Evolutionary conservation across 148 eudicot genomes (phyloP), one percentile per base, ranked within the genome.

Genomic region (Bassia scoparia): DNA sequence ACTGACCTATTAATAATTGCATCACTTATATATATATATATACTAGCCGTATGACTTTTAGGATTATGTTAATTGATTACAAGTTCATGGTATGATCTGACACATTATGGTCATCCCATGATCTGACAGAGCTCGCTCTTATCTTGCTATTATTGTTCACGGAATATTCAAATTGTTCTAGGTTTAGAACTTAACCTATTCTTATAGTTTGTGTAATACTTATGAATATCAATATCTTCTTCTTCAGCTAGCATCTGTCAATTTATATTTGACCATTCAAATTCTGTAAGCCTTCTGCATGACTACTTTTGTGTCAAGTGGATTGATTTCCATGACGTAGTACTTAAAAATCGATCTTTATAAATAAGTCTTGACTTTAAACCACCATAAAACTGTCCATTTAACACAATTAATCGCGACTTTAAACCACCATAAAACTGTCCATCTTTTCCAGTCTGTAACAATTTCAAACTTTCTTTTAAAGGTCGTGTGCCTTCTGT

Each of bases 51-150:
- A n/a, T n/a, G n/a, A n/a, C n/a, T n/a, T n/a, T n/a, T n/a, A n/a
- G n/a, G n/a, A n/a, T n/a, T n/a, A n/a, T n/a, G n/a, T n/a, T n/a
- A n/a, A n/a, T n/a, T n/a, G n/a, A n/a, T n/a, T n/a, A n/a, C n/a
- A n/a, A n/a, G n/a, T n/a, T n/a, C n/a, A n/a, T n/a, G n/a, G n/a
- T n/a, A n/a, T n/a, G n/a, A n/a, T n/a, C n/a, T 38, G 10, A 14
- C 24, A 26, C 37, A 35, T 24, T 7, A 26, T 6, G 8, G 74
- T 35, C 29, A 24, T 15, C 49, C 1, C 8, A 44, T 52, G 16
- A 61, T 73, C 68, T 75, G 18, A 43, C 44, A 38, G 61, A 53
- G 70, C n/a, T 75, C 72, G 37, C 21, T 26, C 7, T 54, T 4
- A 35, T 30, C 30, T 61, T 48, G 34, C 52, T 43, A 9, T 43